phyloP scores from a whole-genome alignment of 768 basidiomycete species.

The Amanita exitialis region DNA sequence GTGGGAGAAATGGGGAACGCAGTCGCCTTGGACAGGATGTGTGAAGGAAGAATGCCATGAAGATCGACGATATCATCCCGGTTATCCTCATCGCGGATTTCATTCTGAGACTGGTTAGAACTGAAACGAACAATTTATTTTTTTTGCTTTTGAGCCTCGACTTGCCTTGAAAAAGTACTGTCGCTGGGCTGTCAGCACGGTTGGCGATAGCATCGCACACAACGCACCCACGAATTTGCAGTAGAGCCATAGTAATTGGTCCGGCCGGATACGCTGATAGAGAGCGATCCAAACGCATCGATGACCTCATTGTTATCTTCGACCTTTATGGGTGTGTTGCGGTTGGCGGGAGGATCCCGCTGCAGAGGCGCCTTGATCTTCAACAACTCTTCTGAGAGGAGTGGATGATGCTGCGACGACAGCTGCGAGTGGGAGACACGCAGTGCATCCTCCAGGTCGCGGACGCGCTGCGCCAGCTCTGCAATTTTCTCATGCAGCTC shows the following conservation, averaged over 20 bases:
- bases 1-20: slow-evolving; percentile 51
- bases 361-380: slow-evolving; percentile 71
- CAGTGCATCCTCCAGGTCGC: slow-evolving; percentile 68
- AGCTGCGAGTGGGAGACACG: slow-evolving; percentile 48
- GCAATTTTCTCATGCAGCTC: slow-evolving; percentile 78
- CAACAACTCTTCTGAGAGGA: slow-evolving; percentile 64
- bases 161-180: slow-evolving; percentile 74
- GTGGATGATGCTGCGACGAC: slow-evolving; percentile 51
- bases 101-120: slow-evolving; percentile 34
- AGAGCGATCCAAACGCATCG: slow-evolving; percentile 74
- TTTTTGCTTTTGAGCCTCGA: slow-evolving; percentile 14
- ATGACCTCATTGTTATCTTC: slow-evolving; percentile 62
- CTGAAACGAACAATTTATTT: not conserved
- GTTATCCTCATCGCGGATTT: slow-evolving; percentile 45
- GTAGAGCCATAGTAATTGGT: slow-evolving; percentile 71
- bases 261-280: slow-evolving; percentile 60
- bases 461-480: slow-evolving; percentile 61
- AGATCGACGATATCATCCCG: slow-evolving; percentile 39
- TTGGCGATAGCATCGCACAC: slow-evolving; percentile 1
- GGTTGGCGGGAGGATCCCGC: slow-evolving; percentile 40
- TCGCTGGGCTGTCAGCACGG: slow-evolving; percentile 8
- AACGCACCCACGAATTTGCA: slow-evolving; percentile 66
- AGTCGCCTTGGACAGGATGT: slow-evolving; percentile 54
- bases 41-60: slow-evolving; percentile 46
- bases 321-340: slow-evolving; percentile 40